Conservation (phyloP, 371 early-diverging fungal genomes). For the Parasitella parasitica region DNA sequence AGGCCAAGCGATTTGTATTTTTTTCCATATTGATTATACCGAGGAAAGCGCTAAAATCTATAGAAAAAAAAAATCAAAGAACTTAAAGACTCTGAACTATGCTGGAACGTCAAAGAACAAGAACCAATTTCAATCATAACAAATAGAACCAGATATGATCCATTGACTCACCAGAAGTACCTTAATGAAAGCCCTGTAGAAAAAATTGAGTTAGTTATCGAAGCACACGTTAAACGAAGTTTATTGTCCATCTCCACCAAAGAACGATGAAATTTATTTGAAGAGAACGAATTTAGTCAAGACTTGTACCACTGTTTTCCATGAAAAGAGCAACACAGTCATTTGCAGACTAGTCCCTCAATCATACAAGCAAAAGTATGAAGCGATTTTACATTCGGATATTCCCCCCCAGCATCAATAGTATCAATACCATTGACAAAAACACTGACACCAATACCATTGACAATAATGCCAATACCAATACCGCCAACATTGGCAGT, state of each 20-base stretch:
- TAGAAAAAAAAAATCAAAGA: constrained; percentile 11
- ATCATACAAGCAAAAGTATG: too few species aligned
- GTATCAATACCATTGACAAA: too few species aligned
- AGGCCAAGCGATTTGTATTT: too few species aligned
- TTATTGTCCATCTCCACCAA: constrained; percentile 5
- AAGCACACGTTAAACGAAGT: constrained; percentile 6
- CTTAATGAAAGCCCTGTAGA: background rate
- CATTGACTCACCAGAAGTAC: constrained; percentile 4
- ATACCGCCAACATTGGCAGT: too few species aligned
- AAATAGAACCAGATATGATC: constrained; percentile 8
- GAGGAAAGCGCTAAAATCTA: too few species aligned
- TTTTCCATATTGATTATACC: too few species aligned
- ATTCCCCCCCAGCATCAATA: too few species aligned
- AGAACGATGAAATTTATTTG: background rate
- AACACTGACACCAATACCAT: too few species aligned
- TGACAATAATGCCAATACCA: too few species aligned
- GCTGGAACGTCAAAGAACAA: constrained; percentile 1
- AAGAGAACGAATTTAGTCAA: background rate
- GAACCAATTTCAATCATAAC: constrained; percentile 3
- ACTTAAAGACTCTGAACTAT: constrained; percentile 11
- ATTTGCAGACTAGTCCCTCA: constrained; percentile 12
- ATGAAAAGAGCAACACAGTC: background rate
- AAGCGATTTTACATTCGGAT: too few species aligned
- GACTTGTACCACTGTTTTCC: constrained; percentile 5
- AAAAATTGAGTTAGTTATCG: constrained; percentile 3